Evolutionary conservation across 75 land plant genomes (phyloP).

Genomic region (Cryptomeria japonica): DNA sequence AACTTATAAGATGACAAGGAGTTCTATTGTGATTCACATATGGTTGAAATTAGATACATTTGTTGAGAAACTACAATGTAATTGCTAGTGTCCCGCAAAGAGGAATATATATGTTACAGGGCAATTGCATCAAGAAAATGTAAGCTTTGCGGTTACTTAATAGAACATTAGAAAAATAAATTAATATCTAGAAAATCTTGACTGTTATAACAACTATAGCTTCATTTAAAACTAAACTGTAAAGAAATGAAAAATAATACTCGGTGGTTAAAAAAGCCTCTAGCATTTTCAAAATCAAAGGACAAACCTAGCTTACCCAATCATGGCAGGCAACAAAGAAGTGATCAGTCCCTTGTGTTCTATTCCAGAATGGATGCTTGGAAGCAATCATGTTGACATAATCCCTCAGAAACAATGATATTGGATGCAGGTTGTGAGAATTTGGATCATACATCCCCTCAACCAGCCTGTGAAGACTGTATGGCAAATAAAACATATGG

Average conservation of each 20-base stretch:
- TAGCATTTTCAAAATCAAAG: constrained; percentile 1
- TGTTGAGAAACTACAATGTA: background rate
- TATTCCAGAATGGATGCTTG: constrained; percentile 84
- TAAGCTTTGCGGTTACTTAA: background rate
- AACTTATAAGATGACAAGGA: background rate
- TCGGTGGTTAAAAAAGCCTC: background rate
- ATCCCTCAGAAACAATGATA: constrained; percentile 58
- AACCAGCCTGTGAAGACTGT: constrained; percentile 61
- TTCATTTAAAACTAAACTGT: background rate
- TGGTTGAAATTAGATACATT: background rate
- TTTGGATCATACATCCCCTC: constrained; percentile 54
- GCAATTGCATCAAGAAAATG: background rate
- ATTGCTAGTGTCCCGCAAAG: background rate
- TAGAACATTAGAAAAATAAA: background rate
- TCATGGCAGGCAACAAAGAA: constrained; percentile 92
- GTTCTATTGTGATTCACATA: background rate
- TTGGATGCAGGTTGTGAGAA: constrained; percentile 53
- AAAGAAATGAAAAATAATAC: background rate
- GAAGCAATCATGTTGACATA: constrained; percentile 62
- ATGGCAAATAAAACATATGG: constrained; percentile 74
- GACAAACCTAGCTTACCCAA: constrained; percentile 56
- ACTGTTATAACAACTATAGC: background rate
- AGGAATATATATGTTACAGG: background rate
- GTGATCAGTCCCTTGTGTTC: constrained; percentile 74
- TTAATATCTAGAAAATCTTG: background rate